Conservation (phyloP, 1,139 yeast genomes). For the Debaryomyces coudertii region DNA sequence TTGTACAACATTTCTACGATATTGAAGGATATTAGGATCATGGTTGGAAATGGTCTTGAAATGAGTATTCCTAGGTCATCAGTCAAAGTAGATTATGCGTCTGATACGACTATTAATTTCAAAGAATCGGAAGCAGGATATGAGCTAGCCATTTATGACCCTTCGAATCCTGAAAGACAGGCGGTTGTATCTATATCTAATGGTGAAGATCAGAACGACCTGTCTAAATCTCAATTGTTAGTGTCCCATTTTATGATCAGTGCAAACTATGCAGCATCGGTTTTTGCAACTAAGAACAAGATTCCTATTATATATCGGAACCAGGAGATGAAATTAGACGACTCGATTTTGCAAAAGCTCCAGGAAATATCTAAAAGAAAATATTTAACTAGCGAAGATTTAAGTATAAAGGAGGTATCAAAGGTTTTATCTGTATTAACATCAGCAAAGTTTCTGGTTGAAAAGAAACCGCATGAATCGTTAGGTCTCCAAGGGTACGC, state of each 20-base stretch:
- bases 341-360: conserved; percentile 44
- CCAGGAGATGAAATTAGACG: conserved; percentile 35
- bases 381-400: conserved; percentile 20
- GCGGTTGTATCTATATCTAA: conserved; percentile 18
- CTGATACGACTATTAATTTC: conserved; percentile 2
- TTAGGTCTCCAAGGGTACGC: conserved; percentile 68
- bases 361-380: conserved; percentile 31
- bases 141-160: conserved; percentile 14
- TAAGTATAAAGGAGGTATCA: conserved; percentile 22
- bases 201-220: conserved; percentile 21
- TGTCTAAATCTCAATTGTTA: conserved; percentile 51
- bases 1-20: conserved; percentile 34
- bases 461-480: conserved; percentile 55
- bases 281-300: conserved; percentile 43
- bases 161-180: conserved; percentile 7
- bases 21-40: conserved; percentile 28
- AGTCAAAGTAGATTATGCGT: conserved; percentile 18
- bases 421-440: conserved; percentile 30
- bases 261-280: conserved; percentile 68
- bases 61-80: conserved; percentile 18
- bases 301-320: conserved; percentile 62
- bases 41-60: conserved; percentile 23
- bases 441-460: conserved; percentile 37
- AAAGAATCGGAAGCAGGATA: conserved; percentile 19
- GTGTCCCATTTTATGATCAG: conserved; percentile 85